phyloP scores from a whole-genome alignment of 176 grass and related monocot species.

The Hordeum marinum region DNA sequence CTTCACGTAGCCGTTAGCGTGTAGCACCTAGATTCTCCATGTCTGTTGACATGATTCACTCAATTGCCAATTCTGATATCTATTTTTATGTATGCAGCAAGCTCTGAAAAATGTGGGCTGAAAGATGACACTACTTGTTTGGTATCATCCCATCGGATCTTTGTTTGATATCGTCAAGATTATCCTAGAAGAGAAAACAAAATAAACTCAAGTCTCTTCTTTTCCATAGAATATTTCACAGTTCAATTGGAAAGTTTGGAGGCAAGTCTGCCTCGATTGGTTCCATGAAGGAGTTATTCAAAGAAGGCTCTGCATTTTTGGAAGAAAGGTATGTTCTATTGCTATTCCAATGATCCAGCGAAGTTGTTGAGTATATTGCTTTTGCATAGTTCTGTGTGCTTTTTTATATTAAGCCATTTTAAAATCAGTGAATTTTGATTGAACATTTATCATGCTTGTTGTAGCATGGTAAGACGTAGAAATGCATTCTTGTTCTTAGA shows the following conservation, averaged over 20 bases:
- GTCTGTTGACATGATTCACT: not conserved
- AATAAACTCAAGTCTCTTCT: slow-evolving; percentile 71
- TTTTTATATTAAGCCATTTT: not conserved
- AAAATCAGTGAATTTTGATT: not conserved
- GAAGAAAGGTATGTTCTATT: slow-evolving; percentile 79
- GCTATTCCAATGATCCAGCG: not conserved
- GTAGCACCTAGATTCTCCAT: not conserved
- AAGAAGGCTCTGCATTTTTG: slow-evolving; percentile 91
- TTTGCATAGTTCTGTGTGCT: not conserved
- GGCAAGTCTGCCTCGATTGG: too few species aligned
- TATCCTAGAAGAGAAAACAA: slow-evolving; percentile 74
- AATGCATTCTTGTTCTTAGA: not conserved
- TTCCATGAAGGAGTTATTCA: slow-evolving; percentile 94
- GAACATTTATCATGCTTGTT: not conserved
- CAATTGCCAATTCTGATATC: not conserved
- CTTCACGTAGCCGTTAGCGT: not conserved
- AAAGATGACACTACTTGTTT: slow-evolving; percentile 99
- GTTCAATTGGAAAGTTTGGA: slow-evolving; percentile 46
- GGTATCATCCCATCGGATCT: slow-evolving; percentile 75
- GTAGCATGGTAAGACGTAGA: not conserved
- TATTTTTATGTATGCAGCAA: slow-evolving; percentile 44
- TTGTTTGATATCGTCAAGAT: slow-evolving; percentile 42
- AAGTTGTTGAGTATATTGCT: not conserved
- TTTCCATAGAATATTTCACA: slow-evolving; percentile 63
- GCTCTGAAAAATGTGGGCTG: slow-evolving; percentile 79